Percentiles rank a stretch among this genome's conserved stretches.
These are phyloP conservation scores for Rhodotorula glutinis DNA, from an alignment of 1,284 basidiomycete species.

Conservation along the genomic window DNA sequence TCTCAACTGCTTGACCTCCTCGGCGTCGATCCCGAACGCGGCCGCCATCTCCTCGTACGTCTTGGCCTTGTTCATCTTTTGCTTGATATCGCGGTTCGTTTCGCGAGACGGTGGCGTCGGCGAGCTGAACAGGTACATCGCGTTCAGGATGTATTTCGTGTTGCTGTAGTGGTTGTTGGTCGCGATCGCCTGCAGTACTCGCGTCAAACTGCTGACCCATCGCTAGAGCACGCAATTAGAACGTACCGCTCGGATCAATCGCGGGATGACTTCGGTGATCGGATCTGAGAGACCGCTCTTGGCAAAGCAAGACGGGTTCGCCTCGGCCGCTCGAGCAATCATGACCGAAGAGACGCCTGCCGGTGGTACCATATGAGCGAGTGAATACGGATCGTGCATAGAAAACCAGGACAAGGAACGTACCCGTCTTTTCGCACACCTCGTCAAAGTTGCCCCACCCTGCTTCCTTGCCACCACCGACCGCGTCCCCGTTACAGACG, in stretches of 20 bases:
- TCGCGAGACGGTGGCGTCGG: slow-evolving; percentile 19
- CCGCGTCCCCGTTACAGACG: slow-evolving; percentile 90
- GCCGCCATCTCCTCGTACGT: slow-evolving; percentile 61
- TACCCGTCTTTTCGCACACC: slow-evolving; percentile 61
- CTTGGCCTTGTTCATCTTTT: slow-evolving; percentile 63
- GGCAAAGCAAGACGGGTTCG: slow-evolving; percentile 86
- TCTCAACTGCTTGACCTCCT: slow-evolving; percentile 17
- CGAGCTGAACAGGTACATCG: slow-evolving; percentile 51
- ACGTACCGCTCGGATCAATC: slow-evolving; percentile 68
- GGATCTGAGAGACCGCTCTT: slow-evolving; percentile 62
- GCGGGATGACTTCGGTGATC: slow-evolving; percentile 67
- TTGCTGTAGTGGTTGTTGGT: slow-evolving; percentile 64
- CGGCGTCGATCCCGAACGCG: slow-evolving; percentile 53
- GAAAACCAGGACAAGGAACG: slow-evolving; percentile 18
- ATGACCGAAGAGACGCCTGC: slow-evolving; percentile 85
- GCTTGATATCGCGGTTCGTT: slow-evolving; percentile 52
- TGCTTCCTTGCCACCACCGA: slow-evolving; percentile 60
- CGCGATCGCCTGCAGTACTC: slow-evolving; percentile 53
- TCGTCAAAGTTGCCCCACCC: slow-evolving; percentile 54
- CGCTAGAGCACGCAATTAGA: neutral
- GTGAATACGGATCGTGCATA: too few species aligned
- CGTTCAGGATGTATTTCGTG: slow-evolving; percentile 82
- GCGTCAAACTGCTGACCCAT: too few species aligned
- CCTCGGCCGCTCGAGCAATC: slow-evolving; percentile 91
- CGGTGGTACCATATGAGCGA: neutral